Evolutionary conservation across 345 rosid genomes (phyloP).

Genomic region (Melaleuca alternifolia): DNA sequence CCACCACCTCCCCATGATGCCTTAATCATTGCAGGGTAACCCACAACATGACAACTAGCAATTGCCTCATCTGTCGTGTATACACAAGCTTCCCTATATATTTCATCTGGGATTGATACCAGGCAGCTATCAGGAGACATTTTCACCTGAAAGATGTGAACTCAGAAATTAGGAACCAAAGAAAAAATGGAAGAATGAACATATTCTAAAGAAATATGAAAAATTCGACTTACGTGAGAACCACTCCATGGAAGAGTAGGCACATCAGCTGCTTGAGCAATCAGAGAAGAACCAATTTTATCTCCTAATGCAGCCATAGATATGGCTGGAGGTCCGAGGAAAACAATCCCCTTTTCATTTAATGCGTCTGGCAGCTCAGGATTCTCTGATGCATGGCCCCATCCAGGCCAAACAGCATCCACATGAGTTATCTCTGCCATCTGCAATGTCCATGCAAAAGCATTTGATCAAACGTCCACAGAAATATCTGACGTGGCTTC

Average conservation of each 20-base stretch:
- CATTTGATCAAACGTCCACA: neutral
- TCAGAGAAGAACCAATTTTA: slow-evolving; percentile 97
- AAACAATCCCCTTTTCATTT: slow-evolving; percentile 67
- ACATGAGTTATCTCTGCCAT: slow-evolving; percentile 97
- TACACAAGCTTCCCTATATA: slow-evolving; percentile 92
- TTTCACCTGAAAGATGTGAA: slow-evolving; percentile 55
- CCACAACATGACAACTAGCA: slow-evolving; percentile 95
- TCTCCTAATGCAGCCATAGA: slow-evolving; percentile 99
- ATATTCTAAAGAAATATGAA: neutral
- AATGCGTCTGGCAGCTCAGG: slow-evolving; percentile 96
- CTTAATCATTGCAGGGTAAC: slow-evolving; percentile 99
- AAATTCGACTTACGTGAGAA: slow-evolving; percentile 52
- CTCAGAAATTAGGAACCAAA: neutral
- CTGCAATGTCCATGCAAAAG: slow-evolving; percentile 17
- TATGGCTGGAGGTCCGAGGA: slow-evolving; percentile 88
- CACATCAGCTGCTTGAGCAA: slow-evolving; percentile 99
- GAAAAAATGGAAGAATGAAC: neutral
- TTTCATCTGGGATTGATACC: slow-evolving; percentile 76
- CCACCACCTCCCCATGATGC: slow-evolving; percentile 99
- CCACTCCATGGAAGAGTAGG: slow-evolving; percentile 99
- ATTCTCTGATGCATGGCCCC: slow-evolving; percentile 99
- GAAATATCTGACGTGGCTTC: neutral
- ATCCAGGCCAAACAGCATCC: slow-evolving; percentile 99
- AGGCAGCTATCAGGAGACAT: slow-evolving; percentile 65
- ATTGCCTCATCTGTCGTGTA: slow-evolving; percentile 96